Evolutionary conservation across 805 yeast species (phyloP), one percentile per base, ranked within the genome.

Genomic region (Geotrichum ghanense): DNA sequence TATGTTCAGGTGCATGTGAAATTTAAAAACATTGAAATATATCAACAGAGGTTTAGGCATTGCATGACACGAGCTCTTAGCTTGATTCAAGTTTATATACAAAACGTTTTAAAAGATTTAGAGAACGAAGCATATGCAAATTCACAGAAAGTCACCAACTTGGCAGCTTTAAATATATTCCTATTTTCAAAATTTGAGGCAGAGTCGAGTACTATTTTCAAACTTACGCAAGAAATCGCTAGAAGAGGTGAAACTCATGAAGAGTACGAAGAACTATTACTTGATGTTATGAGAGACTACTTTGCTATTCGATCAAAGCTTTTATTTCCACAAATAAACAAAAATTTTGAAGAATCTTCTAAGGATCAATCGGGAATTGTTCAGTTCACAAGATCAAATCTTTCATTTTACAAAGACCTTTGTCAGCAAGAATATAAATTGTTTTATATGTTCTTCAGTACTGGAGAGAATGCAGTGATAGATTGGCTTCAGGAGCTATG

Each of bases 1-100:
- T 89, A 85, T 59, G 70, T 80, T 3, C 68, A 71, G 6, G 63
- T 66, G 2, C 74, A 79, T 45, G 62, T 69, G 4, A 79, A 79
- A 48, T 82, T 83, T 56, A 79, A 76, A 57, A 95, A 88, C 46
- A 68, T 76, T 9, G 90, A 79, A 22, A 58, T 76, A 1, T 87
- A 84, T 59, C 73, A 72, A 43, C 76, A 79, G 51, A 74, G 89
- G 49, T 86, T 85, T 65, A 76, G 83, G 51, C 94, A 85, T 55
- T 85, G 95, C 56, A 71, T 87, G 73, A 79, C 89, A 1, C 73
- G 95, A 49, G 81, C 94, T 1, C 70, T 87, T 42, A 78, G 92
- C 0, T 67, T 90, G 49, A 75, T 87, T 14, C 74, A 81, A 51
- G 84, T 81, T 56, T 86, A 80, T 58, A 63, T 84, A 46, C 58